Conservation (phyloP, 75 land plant species). For the Cupressus sempervirens region DNA sequence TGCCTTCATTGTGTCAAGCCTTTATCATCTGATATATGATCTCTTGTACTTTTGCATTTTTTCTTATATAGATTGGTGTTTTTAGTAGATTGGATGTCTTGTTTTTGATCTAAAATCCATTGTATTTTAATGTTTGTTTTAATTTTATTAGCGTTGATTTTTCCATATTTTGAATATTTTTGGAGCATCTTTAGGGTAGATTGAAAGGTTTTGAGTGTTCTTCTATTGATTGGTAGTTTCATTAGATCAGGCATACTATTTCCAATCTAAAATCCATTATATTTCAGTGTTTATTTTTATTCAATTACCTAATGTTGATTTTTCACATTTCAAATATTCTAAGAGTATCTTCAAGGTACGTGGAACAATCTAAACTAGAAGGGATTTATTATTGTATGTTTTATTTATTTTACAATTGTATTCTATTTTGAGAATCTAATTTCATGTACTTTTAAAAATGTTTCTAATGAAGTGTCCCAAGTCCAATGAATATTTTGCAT, state of each 20-base stretch:
- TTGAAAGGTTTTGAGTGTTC: no score
- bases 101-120: no score
- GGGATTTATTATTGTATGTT: neutral
- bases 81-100: no score
- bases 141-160: no score
- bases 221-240: neutral
- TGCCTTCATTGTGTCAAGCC: no score
- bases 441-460: neutral
- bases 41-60: no score
- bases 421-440: slow-evolving; percentile 1
- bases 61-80: no score
- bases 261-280: neutral
- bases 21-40: no score
- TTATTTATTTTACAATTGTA: neutral
- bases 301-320: neutral
- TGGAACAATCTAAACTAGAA: neutral
- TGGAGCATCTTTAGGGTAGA: no score
- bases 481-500: slow-evolving; percentile 50
- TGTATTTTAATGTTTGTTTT: no score
- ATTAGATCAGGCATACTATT: neutral
- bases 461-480: slow-evolving; percentile 69
- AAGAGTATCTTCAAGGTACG: neutral
- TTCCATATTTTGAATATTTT: no score
- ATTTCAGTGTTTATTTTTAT: neutral
- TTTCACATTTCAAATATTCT: no score